phyloP scores from a whole-genome alignment of 75 land plant species.

The Isoetes taiwanensis region DNA sequence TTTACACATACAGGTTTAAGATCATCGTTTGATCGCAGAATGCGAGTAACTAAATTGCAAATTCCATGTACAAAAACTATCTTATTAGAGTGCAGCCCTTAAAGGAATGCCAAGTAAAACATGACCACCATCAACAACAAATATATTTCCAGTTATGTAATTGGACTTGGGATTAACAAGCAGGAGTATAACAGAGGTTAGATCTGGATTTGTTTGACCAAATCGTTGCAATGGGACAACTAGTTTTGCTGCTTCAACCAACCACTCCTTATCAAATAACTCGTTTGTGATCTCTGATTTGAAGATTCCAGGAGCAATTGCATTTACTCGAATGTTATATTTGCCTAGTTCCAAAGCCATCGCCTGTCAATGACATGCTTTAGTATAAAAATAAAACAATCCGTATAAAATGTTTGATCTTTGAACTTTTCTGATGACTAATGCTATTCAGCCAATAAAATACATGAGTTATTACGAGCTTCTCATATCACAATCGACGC shows the following conservation, averaged over 20 bases:
- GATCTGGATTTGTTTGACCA: slow-evolving; percentile 45
- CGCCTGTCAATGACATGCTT: too few relatives aligned
- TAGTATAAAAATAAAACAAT: too few relatives aligned
- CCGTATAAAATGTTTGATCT: too few relatives aligned
- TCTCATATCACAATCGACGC: too few relatives aligned
- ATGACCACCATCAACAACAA: slow-evolving; percentile 58
- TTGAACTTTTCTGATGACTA: background rate
- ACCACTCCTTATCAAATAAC: slow-evolving; percentile 47
- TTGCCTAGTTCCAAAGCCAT: slow-evolving; percentile 63
- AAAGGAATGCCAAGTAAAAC: slow-evolving; percentile 51
- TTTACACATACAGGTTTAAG: too few relatives aligned
- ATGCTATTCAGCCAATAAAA: background rate
- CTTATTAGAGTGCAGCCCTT: slow-evolving; percentile 44
- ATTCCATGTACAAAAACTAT: background rate
- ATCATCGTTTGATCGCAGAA: too few relatives aligned
- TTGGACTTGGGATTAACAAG: slow-evolving; percentile 39
- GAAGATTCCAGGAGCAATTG: slow-evolving; percentile 59
- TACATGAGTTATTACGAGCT: background rate
- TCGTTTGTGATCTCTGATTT: slow-evolving; percentile 51
- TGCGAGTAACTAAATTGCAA: too few relatives aligned
- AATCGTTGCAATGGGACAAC: slow-evolving; percentile 30
- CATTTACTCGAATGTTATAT: slow-evolving; percentile 52
- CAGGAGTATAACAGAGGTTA: slow-evolving; percentile 48
- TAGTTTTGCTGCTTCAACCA: slow-evolving; percentile 30
- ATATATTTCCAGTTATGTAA: slow-evolving; percentile 53